Evolutionary conservation across 768 basidiomycete genomes (phyloP).

Genomic region (Cystobasidium tubakii): DNA sequence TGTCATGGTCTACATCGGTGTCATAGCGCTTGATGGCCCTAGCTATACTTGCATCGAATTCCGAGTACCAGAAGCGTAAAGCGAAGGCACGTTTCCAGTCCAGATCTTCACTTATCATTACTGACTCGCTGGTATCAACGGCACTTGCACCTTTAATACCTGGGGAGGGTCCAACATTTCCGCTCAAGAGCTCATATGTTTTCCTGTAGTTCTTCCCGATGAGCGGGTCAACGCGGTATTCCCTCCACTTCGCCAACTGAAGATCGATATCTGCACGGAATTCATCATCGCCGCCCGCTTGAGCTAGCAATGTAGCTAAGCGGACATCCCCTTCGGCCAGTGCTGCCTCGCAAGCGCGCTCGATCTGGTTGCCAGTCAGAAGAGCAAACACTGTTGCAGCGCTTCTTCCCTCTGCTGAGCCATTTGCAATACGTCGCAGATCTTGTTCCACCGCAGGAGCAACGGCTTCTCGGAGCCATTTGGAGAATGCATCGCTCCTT

Average conservation of each 20-base stretch:
- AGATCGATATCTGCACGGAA: constrained; percentile 67
- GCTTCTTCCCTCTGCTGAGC: constrained; percentile 49
- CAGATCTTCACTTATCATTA: constrained; percentile 64
- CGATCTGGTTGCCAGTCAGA: constrained; percentile 81
- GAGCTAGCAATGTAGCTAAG: constrained; percentile 80
- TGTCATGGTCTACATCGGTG: constrained; percentile 9
- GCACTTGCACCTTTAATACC: constrained; percentile 56
- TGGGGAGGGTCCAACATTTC: constrained; percentile 61
- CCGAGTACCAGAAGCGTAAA: constrained; percentile 78
- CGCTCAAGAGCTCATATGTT: constrained; percentile 76
- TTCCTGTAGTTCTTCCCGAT: constrained; percentile 65
- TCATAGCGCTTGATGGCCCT: constrained; percentile 40
- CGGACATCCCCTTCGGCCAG: constrained; percentile 70
- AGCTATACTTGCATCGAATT: constrained; percentile 16
- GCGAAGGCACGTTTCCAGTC: constrained; percentile 96
- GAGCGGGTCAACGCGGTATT: constrained; percentile 66
- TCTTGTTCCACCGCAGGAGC: constrained; percentile 67
- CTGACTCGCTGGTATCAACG: constrained; percentile 54
- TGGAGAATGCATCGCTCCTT: constrained; percentile 70
- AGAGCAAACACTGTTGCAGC: constrained; percentile 59
- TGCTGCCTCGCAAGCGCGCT: constrained; percentile 69
- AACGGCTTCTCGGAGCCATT: constrained; percentile 75
- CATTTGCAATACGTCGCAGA: constrained; percentile 51
- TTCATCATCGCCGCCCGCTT: constrained; percentile 67
- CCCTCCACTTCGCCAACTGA: constrained; percentile 77